Evolutionary conservation across 108 stramenopile genomes (phyloP), one percentile per base, ranked within the genome.

Genomic region (Conticribra guillardii): DNA sequence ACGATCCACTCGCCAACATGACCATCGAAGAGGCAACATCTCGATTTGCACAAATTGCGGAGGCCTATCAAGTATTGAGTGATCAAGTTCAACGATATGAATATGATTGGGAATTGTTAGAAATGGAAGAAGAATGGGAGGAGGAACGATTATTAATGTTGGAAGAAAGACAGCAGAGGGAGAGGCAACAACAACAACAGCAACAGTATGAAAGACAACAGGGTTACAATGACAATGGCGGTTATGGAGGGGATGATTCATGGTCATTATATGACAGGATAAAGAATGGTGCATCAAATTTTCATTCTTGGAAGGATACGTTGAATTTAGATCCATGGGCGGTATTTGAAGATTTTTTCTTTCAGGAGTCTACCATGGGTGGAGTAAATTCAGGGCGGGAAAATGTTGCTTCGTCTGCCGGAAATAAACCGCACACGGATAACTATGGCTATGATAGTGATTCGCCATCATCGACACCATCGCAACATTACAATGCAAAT

Each of bases 291-390:
- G 70, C 70, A 62, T 66, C 59, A 33, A 79, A 59, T 31, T 79
- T 79, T 49, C 28, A 70, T 28, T 49, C 76, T n/a, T 78, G 76
- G 76, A 78, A 70, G 45, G 51, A 76, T 69, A 37, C 52, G 45
- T 70, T 82, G 22, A 82, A 80, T 61, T 80, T 69, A 32, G 89
- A 89, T 84, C 89, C 89, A 11, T 76, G 81, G 72, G 58, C 56
- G 14, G 76, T 87, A 3, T 89, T 89, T 69, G 84, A 87, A 57
- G 85, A 89, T 9, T 84, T 89, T 73, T 87, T 89, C 53, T 89
- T 85, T 77, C 82, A 85, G 48, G 61, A 74, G 8, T 54, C 80
- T 15, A 31, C 80, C 11, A 44, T 59, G 31, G 33, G 4, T 17
- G 61, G 63, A 34, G 23, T n/a, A 18, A 48, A 49, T 41, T 55